Conservation (phyloP, 768 basidiomycete genomes). For the Mycena belliarum region DNA sequence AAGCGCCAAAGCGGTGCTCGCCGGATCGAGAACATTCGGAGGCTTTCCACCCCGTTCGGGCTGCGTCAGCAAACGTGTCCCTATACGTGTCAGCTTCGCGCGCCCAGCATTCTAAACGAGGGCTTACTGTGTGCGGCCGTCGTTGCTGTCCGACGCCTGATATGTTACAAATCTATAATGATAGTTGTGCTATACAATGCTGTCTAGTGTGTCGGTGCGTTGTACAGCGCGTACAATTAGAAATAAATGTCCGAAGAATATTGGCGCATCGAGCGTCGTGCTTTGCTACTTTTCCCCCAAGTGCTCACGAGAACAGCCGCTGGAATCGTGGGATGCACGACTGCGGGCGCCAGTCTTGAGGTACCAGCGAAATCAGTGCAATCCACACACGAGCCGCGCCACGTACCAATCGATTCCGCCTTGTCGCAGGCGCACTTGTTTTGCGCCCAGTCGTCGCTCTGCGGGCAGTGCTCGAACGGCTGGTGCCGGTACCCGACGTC, state of each 20-base stretch:
- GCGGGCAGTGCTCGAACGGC: conserved; percentile 61
- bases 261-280: no score
- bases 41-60: conserved; percentile 2
- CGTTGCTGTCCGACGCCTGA: no score
- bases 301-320: neutral
- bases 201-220: no score
- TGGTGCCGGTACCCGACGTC: conserved; percentile 71
- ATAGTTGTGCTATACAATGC: no score
- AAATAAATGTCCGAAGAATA: no score
- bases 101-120: no score
- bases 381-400: neutral
- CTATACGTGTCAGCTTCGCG: neutral
- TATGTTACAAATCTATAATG: no score
- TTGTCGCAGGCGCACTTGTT: conserved; percentile 4
- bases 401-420: conserved; percentile 9
- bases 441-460: neutral
- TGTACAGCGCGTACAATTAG: no score
- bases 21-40: conserved; percentile 6
- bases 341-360: conserved; percentile 5
- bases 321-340: conserved; percentile 15
- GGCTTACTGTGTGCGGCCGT: no score
- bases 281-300: neutral
- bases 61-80: conserved; percentile 14
- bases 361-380: neutral
- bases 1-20: conserved; percentile 2